Percentiles rank a stretch among this genome's conserved stretches.
Evolutionary conservation across 164 flowering plant species (phyloP).

Genomic region (Buxus sempervirens): DNA sequence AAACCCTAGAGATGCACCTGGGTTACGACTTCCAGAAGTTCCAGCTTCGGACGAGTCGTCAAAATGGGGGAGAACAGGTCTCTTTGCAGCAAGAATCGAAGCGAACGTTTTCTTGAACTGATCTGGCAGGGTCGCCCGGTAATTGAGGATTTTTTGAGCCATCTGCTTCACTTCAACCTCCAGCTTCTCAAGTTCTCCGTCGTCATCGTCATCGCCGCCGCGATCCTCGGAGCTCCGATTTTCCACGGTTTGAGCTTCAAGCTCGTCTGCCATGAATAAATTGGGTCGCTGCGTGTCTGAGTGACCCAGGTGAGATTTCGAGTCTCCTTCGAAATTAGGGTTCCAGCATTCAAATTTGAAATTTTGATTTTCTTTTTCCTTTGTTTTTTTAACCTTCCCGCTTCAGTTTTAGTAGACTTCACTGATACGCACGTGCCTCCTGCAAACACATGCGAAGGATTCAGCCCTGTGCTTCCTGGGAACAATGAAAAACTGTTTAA

Average conservation of each 20-base stretch:
- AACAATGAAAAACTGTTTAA: too few species aligned
- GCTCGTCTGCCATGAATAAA: constrained; percentile 19
- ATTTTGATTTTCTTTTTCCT: too few species aligned
- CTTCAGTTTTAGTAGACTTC: too few species aligned
- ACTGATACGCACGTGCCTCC: too few species aligned
- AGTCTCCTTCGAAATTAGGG: not conserved
- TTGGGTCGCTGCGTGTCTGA: not conserved
- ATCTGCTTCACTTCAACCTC: constrained; percentile 39
- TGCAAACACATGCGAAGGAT: too few species aligned
- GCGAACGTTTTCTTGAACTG: constrained; percentile 35
- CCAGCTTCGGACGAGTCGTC: constrained; percentile 25
- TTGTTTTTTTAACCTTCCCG: too few species aligned
- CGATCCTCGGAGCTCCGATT: constrained; percentile 4
- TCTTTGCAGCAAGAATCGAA: constrained; percentile 36
- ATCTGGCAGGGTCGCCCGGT: constrained; percentile 43
- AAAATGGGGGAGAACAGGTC: constrained; percentile 29
- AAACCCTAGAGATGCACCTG: constrained; percentile 26
- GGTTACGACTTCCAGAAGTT: constrained; percentile 14
- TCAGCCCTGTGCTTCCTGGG: too few species aligned
- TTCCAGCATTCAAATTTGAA: not conserved
- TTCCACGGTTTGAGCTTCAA: constrained; percentile 10
- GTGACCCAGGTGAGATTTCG: not conserved
- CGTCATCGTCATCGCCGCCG: constrained; percentile 10
- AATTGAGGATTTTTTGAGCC: constrained; percentile 42
- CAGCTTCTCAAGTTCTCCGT: constrained; percentile 32